Evolutionary conservation across 768 basidiomycete genomes (phyloP).

Genomic region (Leucocoprinus leucothites): DNA sequence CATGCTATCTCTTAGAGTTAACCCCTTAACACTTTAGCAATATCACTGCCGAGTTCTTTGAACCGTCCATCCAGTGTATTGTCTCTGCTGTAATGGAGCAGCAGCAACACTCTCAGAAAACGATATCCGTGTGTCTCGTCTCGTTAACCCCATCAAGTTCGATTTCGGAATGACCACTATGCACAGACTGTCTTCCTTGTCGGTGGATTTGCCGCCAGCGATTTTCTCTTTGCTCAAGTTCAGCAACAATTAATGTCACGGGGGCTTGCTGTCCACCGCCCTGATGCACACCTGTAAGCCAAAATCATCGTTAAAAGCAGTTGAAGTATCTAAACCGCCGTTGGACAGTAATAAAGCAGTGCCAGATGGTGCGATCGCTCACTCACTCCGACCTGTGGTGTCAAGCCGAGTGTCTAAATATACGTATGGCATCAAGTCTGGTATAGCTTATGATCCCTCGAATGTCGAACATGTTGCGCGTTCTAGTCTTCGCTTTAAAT

Average conservation of each 20-base stretch:
- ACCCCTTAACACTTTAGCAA: background rate
- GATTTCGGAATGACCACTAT: background rate
- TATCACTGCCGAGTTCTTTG: slow-evolving; percentile 23
- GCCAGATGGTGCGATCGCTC: slow-evolving; percentile 21
- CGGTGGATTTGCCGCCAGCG: slow-evolving; percentile 51
- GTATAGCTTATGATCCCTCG: slow-evolving; percentile 4
- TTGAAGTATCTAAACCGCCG: background rate
- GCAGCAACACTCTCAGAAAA: slow-evolving; percentile 13
- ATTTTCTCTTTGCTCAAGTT: slow-evolving; percentile 41
- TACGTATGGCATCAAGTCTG: slow-evolving; percentile 14
- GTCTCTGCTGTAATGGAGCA: slow-evolving; percentile 21
- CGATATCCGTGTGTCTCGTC: slow-evolving; percentile 22
- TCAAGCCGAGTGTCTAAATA: slow-evolving; percentile 12
- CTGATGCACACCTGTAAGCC: slow-evolving; percentile 43
- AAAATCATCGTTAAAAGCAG: background rate
- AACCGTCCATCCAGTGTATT: slow-evolving; percentile 30
- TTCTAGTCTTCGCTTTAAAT: background rate
- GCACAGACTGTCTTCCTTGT: slow-evolving; percentile 39
- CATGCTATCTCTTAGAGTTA: no score
- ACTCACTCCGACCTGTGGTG: slow-evolving; percentile 16
- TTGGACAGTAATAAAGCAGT: slow-evolving; percentile 23
- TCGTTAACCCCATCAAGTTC: no score
- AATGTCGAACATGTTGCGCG: slow-evolving; percentile 14
- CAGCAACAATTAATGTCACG: slow-evolving; percentile 29
- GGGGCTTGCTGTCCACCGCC: slow-evolving; percentile 36